Evolutionary conservation across 768 basidiomycete genomes (phyloP), one percentile per base, ranked within the genome.

Genomic region (Panus rudis): DNA sequence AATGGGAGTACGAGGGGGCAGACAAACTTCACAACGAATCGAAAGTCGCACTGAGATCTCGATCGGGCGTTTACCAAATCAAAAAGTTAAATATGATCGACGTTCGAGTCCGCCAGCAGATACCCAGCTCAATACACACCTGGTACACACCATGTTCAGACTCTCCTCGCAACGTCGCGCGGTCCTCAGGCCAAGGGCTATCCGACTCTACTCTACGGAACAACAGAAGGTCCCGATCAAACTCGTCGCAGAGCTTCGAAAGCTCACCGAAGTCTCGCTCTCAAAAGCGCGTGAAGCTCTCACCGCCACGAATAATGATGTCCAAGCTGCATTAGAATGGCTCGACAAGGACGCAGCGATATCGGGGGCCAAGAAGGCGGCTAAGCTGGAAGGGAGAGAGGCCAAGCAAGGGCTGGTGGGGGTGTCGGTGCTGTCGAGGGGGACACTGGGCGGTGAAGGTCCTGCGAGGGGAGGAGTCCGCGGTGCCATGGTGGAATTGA

Each of bases 281-380:
- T 70, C 75, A 34, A 91, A 92, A 67, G 94, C 93, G 23, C 79
- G 84, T 27, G 87, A 93, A 60, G 93, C 94, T 2, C 83, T 98
- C 41, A 59, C 63, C 40, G 78, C 81, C 21, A 73, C 79, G 23
- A 74, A 81, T 56, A 85, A 88, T 66, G 77, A 91, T 61, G 56
- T 96, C 41, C 61, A 79, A 13, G 72, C 62, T 19, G 92, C 94
- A 10, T 65, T 93, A 46, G 65, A 70, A 54, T 97, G 91, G 88
- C 75, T 98, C 26, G 66, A 84, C 53, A 73, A 79, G 43, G 88
- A 94, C 62, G 70, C 86, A 22, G 68, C 69, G 3, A 66, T 70
- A 25, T 78, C 84, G 0, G 89, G 91, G 4, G 80, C 79, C 14
- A 75, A 76, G 50, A 92, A 88, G 56, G 87, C 84, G 1, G 87